Evolutionary conservation across 345 rosid species (phyloP), one percentile per base, ranked within the genome.

Genomic region (Populus davidiana): DNA sequence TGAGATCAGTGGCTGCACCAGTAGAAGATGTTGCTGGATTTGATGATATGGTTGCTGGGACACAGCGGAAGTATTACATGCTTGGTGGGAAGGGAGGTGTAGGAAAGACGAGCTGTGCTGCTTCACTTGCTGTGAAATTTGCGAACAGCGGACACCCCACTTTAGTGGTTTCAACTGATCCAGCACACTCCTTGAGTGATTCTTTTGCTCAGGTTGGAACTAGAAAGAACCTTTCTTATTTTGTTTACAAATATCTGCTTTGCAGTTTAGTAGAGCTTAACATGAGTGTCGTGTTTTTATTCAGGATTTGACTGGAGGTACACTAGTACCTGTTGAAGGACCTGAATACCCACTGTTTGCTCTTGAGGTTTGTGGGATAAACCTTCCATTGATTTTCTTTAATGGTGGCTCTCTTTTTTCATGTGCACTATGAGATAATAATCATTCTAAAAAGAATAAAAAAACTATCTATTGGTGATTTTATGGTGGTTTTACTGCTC

Each of bases 61-160:
- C 93, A 25, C 81, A 85, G 81, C 85, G 97, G n/a, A 93, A 93
- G 91, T 96, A 91, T 86, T 96, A 92, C 87, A 85, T 96, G 93
- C 93, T 96, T 8, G 99, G 99, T 50, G 98, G 99, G 27, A 96
- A 96, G 84, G 98, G 99, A 75, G 99, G 99, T 81, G 99, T 96
- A 11, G 98, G 99, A 49, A 93, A 96, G 90, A 93, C 99, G 3
- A 93, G 96, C 68, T 92, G 99, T 68, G 99, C 99, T 80, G 98
- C 98, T 86, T 93, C 99, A 69, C 92, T 96, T 72, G 99, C 97
- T 73, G 98, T 96, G 6, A 92, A 91, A 82, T 92, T 96, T 82
- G 98, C 98, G 18, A 93, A 93, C 83, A 92, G 82, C 87, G 98
- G 98, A 65, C 99, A 96, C 81, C 97, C 98, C 8, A 96, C 98